Base-by-base conservation (phyloP, 2,329 filamentous ascomycete species). In the Ophiosphaerella narmari region DNA sequence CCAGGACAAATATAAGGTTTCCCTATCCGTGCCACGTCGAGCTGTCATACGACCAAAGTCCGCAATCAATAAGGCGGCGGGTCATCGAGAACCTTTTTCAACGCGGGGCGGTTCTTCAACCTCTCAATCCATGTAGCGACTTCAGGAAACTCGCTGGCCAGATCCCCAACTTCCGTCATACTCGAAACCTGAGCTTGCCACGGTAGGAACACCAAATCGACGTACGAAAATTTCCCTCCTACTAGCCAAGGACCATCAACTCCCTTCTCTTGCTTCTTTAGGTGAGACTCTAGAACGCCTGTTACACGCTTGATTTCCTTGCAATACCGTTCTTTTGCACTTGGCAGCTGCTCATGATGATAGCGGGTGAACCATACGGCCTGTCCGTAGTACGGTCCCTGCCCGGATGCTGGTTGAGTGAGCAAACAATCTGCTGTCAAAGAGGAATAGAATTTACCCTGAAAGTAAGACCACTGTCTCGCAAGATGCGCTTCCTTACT, bases 241-340 rank as follows among this genome's bases (percentile, higher is more conserved):
- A 70, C 68, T 26, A 71, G 43, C 63, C 63, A 70, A 7, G 64
- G 65, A n/a, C 62, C 65, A 42, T 60, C 63, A 21, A 21, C 6
- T 8, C 11, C 26, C 26, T 29, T 29, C 26, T 29, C 26, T 46
- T 67, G 57, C 40, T 47, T 57, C 37, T 65, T 61, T 4, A 81
- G 63, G 42, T 73, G 67, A 2, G 48, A 56, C 7, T 83, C 76
- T 21, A 83, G 52, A 2, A 82, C 79, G 2, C 67, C 63, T 3
- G 74, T 69, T 1, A 82, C 73, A 5, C 80, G 74, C 13, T 70
- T 66, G n/a, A 78, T 70, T 62, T 83, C 78, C 7, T 75, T 72
- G 11, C 57, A 55, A 64, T 82, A 83, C 7, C 80, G 69, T 12
- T 77, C 72, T 16, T 78, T 67, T 8, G 77, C 80, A 6, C 68